Evolutionary conservation across 2,329 filamentous ascomycete genomes (phyloP).

Genomic region (Beauveria sp.): DNA sequence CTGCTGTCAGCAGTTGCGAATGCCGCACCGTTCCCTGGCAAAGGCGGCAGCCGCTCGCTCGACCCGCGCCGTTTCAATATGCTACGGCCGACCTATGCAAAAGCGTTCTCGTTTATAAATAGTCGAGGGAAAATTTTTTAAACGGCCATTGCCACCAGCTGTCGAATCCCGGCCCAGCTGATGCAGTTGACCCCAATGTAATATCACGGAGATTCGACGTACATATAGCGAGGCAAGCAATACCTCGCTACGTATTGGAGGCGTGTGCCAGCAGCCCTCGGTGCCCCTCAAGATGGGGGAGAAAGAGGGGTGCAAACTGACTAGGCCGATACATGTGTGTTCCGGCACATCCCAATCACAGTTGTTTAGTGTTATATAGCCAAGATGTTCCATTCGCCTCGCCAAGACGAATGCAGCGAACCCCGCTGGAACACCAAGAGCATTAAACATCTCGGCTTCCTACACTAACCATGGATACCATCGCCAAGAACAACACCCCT

Average conservation of each 20-base stretch:
- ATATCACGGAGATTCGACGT: too few species aligned
- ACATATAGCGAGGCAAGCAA: too few species aligned
- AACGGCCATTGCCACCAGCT: too few species aligned
- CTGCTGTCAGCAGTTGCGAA: not conserved
- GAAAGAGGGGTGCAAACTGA: not conserved
- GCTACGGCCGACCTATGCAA: not conserved
- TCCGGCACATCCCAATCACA: not conserved
- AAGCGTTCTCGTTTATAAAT: not conserved
- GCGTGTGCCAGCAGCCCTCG: not conserved
- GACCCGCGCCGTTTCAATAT: not conserved
- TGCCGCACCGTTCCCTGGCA: not conserved
- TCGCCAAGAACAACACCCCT: conserved; percentile 1
- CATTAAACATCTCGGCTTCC: not conserved
- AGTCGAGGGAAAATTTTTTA: too few species aligned
- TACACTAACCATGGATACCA: not conserved
- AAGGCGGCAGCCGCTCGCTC: not conserved
- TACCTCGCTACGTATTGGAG: not conserved
- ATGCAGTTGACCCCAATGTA: too few species aligned
- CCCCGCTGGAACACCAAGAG: not conserved
- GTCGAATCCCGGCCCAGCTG: too few species aligned
- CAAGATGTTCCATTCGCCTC: not conserved
- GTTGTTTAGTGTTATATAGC: not conserved
- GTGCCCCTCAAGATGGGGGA: not conserved
- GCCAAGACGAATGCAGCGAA: not conserved
- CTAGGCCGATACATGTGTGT: not conserved